A percentile compares a stretch with the other conserved stretches of the same genome.
Conservation (phyloP, 768 basidiomycete species). For the Leucosporidium scottii region DNA sequence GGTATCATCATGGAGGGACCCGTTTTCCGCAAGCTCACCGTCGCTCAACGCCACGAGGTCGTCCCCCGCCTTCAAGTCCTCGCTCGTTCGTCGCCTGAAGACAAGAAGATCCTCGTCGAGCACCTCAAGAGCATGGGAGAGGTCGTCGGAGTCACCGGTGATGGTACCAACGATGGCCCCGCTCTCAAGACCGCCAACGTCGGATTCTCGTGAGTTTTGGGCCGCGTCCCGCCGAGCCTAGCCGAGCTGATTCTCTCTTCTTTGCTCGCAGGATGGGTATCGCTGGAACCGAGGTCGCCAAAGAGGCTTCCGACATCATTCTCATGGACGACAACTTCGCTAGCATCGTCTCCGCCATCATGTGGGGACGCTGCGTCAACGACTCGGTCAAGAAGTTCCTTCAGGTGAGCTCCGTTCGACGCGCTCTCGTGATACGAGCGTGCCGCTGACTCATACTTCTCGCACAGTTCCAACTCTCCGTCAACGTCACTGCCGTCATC, state of each 20-base stretch:
- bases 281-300: conserved; percentile 94
- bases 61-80: conserved; percentile 91
- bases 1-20: conserved; percentile 99
- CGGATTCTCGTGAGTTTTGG: conserved; percentile 60
- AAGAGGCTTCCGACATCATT: conserved; percentile 98
- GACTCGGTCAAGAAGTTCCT: conserved; percentile 96
- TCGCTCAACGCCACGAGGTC: conserved; percentile 66
- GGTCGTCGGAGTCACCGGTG: conserved; percentile 91
- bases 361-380: conserved; percentile 99
- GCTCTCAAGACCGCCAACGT: conserved; percentile 65
- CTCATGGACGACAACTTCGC: conserved; percentile 97
- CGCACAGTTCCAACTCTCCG: conserved; percentile 49
- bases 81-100: conserved; percentile 93
- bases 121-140: conserved; percentile 79
- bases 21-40: conserved; percentile 70
- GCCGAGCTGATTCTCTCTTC: conserved; percentile 6
- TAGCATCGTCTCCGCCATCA: conserved; percentile 92
- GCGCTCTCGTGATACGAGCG: not conserved
- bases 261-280: conserved; percentile 59
- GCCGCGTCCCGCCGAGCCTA: conserved; percentile 13
- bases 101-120: conserved; percentile 89
- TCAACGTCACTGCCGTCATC: conserved; percentile 90
- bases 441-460: conserved; percentile 37
- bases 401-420: conserved; percentile 60
- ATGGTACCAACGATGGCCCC: conserved; percentile 96